Evolutionary conservation across 495 filamentous ascomycete species (phyloP), one percentile per base, ranked within the genome.

Genomic region (Penicillium antarcticum): DNA sequence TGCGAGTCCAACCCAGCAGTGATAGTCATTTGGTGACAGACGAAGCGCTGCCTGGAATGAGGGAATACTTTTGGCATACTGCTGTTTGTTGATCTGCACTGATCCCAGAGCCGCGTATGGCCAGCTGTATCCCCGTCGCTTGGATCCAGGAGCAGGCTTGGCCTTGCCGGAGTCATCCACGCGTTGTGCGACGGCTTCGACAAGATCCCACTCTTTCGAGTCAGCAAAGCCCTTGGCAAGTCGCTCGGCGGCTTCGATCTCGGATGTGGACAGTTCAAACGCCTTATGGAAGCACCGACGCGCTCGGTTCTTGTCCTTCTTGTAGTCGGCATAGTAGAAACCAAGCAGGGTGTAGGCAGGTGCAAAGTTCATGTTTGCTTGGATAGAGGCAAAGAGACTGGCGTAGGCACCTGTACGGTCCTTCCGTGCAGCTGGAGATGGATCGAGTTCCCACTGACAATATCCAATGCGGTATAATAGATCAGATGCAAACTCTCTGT

Each of bases 221-320:
- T 95, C 85, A 0, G 95, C 91, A 61, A 96, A 99, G 1, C 81
- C 82, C 36, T 79, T 78, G 9, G 92, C 90, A 10, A 99, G 81
- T 23, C 89, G 81, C 67, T 97, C 88, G 3, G 94, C 94, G 39
- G 94, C 90, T 58, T 87, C 78, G 2, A 95, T 81, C 63, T 99
- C 95, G 0, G 88, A 82, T 0, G 91, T 67, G 0, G 95, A 99
- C 9, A 97, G 74, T 64, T 99, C 94, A 42, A 99, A 92, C 0
- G 94, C 94, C 64, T 96, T 97, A 59, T 97, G 89, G 60, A 97
- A 99, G 65, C 94, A 97, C 58, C 85, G 85, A 11, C 88, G 81
- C 17, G 91, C 90, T 58, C 94, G 77, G 54, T 82, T 84, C 66
- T 84, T 89, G 70, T 97, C 92, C 53, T 83, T 88, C 50, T 82